Conservation (phyloP, 2,329 filamentous ascomycete genomes). For the Chaetomium globosum region DNA sequence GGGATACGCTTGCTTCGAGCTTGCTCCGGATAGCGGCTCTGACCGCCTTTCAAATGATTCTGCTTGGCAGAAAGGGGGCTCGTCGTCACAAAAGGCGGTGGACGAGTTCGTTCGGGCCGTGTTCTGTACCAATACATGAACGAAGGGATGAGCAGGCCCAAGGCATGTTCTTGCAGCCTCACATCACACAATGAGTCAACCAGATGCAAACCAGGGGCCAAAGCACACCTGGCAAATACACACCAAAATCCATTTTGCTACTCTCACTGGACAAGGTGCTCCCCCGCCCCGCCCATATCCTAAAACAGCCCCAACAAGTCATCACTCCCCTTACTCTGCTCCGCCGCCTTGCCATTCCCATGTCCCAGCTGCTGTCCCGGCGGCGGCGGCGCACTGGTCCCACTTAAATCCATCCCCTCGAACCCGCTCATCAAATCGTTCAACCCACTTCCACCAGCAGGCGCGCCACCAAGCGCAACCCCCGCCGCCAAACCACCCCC, state of each 20-base stretch:
- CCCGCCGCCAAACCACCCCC: slow-evolving; percentile 30
- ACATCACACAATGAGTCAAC: background rate
- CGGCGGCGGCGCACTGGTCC: slow-evolving; percentile 65
- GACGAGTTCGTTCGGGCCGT: background rate
- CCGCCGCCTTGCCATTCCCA: slow-evolving; percentile 26
- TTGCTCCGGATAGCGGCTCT: too few relatives aligned
- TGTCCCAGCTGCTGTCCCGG: slow-evolving; percentile 53
- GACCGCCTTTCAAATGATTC: background rate
- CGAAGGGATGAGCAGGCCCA: background rate
- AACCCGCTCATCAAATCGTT: slow-evolving; percentile 92
- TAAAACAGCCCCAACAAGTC: slow-evolving; percentile 37
- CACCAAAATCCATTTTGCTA: slow-evolving; percentile 4
- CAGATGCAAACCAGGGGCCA: background rate
- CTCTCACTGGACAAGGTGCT: background rate
- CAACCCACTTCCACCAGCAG: slow-evolving; percentile 47
- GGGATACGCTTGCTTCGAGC: background rate
- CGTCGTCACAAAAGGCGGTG: background rate
- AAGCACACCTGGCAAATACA: background rate
- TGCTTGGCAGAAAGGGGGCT: background rate
- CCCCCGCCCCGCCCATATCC: background rate
- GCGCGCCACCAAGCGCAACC: background rate
- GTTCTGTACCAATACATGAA: background rate
- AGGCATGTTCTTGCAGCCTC: background rate
- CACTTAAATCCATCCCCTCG: slow-evolving; percentile 74
- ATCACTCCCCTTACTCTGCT: slow-evolving; percentile 31